Conservation (phyloP, 1,284 basidiomycete species). For the Cutaneotrichosporon sp. region DNA sequence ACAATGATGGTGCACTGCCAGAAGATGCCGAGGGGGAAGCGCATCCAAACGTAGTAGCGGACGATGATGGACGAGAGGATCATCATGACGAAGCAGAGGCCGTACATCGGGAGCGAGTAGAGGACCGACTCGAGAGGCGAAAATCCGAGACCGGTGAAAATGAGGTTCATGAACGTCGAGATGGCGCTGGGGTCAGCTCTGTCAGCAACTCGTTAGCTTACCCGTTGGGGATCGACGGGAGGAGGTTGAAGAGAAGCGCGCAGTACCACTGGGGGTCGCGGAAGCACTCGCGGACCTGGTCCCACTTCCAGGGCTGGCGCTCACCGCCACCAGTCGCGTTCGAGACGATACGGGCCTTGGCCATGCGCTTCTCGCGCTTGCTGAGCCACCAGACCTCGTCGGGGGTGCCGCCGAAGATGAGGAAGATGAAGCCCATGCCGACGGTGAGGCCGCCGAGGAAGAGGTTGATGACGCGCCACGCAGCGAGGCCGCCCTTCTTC, state of each 20-base stretch:
- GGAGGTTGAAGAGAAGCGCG: conserved; percentile 22
- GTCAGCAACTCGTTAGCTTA: conserved; percentile 16
- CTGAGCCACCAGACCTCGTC: conserved; percentile 36
- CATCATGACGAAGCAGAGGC: conserved; percentile 19
- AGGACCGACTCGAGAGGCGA: conserved; percentile 23
- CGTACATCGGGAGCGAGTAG: conserved; percentile 23
- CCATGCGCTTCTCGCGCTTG: conserved; percentile 34
- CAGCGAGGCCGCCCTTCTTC: conserved; percentile 22
- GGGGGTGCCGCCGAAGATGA: conserved; percentile 31
- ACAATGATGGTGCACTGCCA: conserved; percentile 19
- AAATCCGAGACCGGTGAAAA: conserved; percentile 23
- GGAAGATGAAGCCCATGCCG: conserved; percentile 17
- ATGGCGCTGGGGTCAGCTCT: conserved; percentile 6
- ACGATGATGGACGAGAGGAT: conserved; percentile 17
- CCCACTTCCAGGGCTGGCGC: conserved; percentile 35
- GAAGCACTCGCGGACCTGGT: conserved; percentile 34
- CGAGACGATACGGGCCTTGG: conserved; percentile 29
- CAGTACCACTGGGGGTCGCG: conserved; percentile 32
- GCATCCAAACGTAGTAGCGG: conserved; percentile 12
- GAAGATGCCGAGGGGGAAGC: conserved; percentile 30
- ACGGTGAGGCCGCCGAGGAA: conserved; percentile 36
- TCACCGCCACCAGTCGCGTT: conserved; percentile 17
- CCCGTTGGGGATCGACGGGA: conserved; percentile 2
- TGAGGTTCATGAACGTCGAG: conserved; percentile 24
- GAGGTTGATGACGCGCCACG: conserved; percentile 38